Evolutionary conservation across 2,329 filamentous ascomycete species (phyloP), one percentile per base, ranked within the genome.

Genomic region (Penicillium verrucosum): DNA sequence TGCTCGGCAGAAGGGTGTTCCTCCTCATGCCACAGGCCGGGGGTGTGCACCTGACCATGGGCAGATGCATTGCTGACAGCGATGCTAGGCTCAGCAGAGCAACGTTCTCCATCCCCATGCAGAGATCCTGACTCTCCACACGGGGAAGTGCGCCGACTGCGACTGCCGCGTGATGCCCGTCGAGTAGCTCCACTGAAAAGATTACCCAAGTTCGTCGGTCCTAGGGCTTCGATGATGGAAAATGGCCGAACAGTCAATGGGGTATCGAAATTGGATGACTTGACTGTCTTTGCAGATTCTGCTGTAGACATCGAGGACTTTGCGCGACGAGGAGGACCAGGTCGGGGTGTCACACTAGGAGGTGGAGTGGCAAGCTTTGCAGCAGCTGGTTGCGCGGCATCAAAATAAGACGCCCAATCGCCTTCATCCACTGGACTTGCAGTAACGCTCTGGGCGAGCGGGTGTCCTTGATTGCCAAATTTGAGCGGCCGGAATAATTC

Each of bases 401-500:
- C 65, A 56, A 78, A 79, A 57, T 79, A 79, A 16, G 70, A 73
- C 11, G 64, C 56, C 43, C 67, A 68, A 12, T 68, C 64, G 12
- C 69, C 63, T n/a, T 68, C 64, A 34, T 67, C 61, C 14, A 87
- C 84, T 1, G 89, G 89, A 67, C 86, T 89, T 18, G 84, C 88
- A 36, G 84, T 86, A 47, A 89, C 82, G 69, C 89, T 92, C 64
- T 90, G 87, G 18, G 89, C 85, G 41, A 93, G 75, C 21, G 89
- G 89, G 70, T 93, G 89, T 51, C 82, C 80, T 64, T 80, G 76
- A 59, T 78, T 73, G 42, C 78, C 79, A 45, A 76, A 71, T 58
- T 79, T 80, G 40, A 83, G 69, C 6, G 79, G 76, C 32, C 81
- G 76, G 49, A 77, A 75, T n/a, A 84, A 76, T 37, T 78, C 74